Base-by-base conservation (phyloP, 2,329 filamentous ascomycete species). In the Aspergillus uvarum region DNA sequence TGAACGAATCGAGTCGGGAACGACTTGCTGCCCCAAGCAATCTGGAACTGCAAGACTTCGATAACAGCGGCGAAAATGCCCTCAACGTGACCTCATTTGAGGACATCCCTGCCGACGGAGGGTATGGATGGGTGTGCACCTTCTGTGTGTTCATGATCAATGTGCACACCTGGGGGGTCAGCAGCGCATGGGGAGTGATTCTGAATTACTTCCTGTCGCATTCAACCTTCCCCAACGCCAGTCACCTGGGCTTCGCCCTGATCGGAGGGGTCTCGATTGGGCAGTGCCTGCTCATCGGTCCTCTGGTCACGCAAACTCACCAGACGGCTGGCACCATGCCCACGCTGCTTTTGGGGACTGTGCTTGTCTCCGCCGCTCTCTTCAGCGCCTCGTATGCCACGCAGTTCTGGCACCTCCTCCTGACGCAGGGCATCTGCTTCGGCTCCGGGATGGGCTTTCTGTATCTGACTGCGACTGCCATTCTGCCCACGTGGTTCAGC, bases 151-250 rank as follows among this genome's bases (percentile, higher is more conserved):
- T 70, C 59, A 54, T 64, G 21, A 71, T 72, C 58, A 74, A 74
- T 61, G 68, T 64, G 3, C 72, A 73, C 54, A 72, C 68, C 4
- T 75, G 73, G 73, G 73, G 73, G 2, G 64, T 73, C 16, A 56
- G 59, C 52, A 68, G 67, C 68, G 42, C 70, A 19, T 81, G 78
- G 59, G 77, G 77, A 47, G 74, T 81, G 5, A 81, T 79, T 59
- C 70, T 81, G 0, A 71, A 73, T 5, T 71, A 79, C 54, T 81
- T 78, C 59, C 67, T 80, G 5, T 63, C 68, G 5, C 64, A 72
- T 29, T 56, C 70, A 5, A 67, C 69, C 6, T 74, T 72, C 38
- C 60, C 65, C 1, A 65, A 59, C 21, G 64, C 70, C 0, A 66
- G 56, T 7, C 26, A 29, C 26, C 26, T 29, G 26, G 26, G 26